A percentile compares a stretch with the other conserved stretches of the same genome.
phyloP scores from a whole-genome alignment of 2,329 filamentous ascomycete species.

The Leptographium galeiforme region DNA sequence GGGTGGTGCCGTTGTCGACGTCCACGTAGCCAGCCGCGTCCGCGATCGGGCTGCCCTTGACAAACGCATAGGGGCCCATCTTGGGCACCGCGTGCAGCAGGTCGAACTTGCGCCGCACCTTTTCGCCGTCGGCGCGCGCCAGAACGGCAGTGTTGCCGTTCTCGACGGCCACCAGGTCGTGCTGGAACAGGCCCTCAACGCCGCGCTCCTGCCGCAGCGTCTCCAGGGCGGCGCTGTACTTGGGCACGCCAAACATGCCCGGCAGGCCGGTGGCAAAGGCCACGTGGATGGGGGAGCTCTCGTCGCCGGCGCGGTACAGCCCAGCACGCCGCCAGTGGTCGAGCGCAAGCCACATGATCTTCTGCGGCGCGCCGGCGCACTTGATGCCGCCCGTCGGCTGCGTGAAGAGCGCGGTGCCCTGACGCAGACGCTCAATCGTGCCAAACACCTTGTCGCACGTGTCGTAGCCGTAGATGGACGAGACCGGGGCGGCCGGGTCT shows the following conservation, averaged over 20 bases:
- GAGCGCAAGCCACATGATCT: constrained; percentile 48
- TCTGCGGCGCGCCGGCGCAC: constrained; percentile 48
- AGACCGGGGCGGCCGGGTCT: constrained; percentile 32
- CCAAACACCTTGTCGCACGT: constrained; percentile 38
- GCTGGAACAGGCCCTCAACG: constrained; percentile 45
- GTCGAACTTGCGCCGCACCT: constrained; percentile 37
- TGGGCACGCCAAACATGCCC: constrained; percentile 46
- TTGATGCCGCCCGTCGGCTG: constrained; percentile 45
- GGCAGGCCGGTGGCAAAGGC: constrained; percentile 42
- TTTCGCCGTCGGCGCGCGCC: constrained; percentile 26
- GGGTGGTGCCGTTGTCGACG: constrained; percentile 37
- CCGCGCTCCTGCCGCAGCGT: constrained; percentile 37
- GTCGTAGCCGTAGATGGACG: constrained; percentile 45
- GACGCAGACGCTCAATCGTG: constrained; percentile 31
- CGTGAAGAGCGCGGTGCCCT: constrained; percentile 44
- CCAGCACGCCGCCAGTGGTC: constrained; percentile 43
- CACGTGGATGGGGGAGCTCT: constrained; percentile 32
- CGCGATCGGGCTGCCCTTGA: constrained; percentile 38
- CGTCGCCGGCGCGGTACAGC: constrained; percentile 28
- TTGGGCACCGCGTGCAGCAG: constrained; percentile 44
- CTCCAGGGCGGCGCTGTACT: constrained; percentile 42
- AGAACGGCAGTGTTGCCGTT: constrained; percentile 38
- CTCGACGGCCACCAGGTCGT: constrained; percentile 39
- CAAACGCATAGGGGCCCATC: constrained; percentile 42
- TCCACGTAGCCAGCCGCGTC: constrained; percentile 45